phyloP scores from a whole-genome alignment of 2,329 filamentous ascomycete species.

The Colletotrichum gigasporum region DNA sequence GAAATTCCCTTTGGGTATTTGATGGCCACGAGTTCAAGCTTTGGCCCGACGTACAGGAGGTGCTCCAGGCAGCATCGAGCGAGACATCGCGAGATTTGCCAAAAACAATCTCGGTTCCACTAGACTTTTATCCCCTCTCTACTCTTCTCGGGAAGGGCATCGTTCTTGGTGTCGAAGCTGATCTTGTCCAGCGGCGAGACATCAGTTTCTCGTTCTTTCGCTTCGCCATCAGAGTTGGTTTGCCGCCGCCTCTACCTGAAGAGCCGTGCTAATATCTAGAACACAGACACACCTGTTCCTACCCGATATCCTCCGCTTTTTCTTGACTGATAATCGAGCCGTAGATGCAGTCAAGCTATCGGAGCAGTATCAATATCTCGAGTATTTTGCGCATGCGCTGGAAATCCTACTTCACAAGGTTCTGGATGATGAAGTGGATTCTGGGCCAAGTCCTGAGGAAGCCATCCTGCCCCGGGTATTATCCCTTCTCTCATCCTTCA shows the following conservation, averaged over 20 bases:
- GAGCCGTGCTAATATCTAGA: constrained; percentile 62
- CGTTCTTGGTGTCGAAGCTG: constrained; percentile 88
- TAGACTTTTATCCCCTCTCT: constrained; percentile 97
- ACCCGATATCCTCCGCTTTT: constrained; percentile 84
- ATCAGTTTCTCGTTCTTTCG: constrained; percentile 90
- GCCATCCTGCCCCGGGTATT: constrained; percentile 71
- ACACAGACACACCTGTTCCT: constrained; percentile 88
- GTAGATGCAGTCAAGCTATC: constrained; percentile 83
- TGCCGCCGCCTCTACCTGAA: constrained; percentile 92
- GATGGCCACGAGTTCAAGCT: constrained; percentile 86
- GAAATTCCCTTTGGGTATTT: constrained; percentile 94
- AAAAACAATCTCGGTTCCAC: constrained; percentile 76
- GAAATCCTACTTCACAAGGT: constrained; percentile 94
- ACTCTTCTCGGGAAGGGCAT: constrained; percentile 90
- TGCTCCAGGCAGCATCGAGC: constrained; percentile 75
- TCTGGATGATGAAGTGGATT: constrained; percentile 92
- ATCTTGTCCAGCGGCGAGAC: constrained; percentile 92
- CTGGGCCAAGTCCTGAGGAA: constrained; percentile 68
- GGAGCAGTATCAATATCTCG: constrained; percentile 84
- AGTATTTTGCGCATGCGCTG: constrained; percentile 92
- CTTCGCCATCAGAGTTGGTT: constrained; percentile 83
- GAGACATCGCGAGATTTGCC: constrained; percentile 77
- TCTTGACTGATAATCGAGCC: constrained; percentile 80
- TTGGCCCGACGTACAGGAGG: constrained; percentile 89
- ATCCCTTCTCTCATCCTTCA: constrained; percentile 75